Evolutionary conservation across 352 stramenopile species (phyloP).

Genomic region (Phytophthora crassamura): DNA sequence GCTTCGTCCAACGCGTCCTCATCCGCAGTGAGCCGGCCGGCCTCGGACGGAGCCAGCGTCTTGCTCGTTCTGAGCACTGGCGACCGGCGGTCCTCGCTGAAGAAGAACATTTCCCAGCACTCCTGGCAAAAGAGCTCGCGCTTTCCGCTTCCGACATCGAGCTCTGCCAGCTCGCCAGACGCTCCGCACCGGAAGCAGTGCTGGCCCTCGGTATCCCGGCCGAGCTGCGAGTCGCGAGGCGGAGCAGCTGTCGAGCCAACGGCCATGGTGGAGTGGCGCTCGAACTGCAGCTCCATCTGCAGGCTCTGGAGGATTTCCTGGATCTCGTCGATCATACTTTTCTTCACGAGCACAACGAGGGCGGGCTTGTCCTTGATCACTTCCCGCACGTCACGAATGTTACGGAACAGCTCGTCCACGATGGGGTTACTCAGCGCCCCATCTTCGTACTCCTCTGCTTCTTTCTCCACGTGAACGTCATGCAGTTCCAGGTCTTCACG

Average conservation of each 20-base stretch:
- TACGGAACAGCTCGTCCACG: slow-evolving; percentile 58
- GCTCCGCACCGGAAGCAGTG: slow-evolving; percentile 67
- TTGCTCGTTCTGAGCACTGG: slow-evolving; percentile 31
- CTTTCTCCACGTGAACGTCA: slow-evolving; percentile 12
- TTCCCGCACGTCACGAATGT: slow-evolving; percentile 54
- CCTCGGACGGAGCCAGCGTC: slow-evolving; percentile 31
- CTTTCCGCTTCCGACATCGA: slow-evolving; percentile 51
- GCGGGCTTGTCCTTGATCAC: slow-evolving; percentile 65
- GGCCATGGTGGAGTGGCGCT: slow-evolving; percentile 72
- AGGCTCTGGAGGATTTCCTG: slow-evolving; percentile 79
- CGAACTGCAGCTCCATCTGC: slow-evolving; percentile 83
- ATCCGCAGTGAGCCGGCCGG: slow-evolving; percentile 32
- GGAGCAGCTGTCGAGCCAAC: slow-evolving; percentile 46
- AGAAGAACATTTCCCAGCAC: slow-evolving; percentile 83
- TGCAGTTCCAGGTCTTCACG: slow-evolving; percentile 4
- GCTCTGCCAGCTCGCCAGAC: slow-evolving; percentile 57
- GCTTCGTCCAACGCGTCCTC: slow-evolving; percentile 50
- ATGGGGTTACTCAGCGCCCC: slow-evolving; percentile 55
- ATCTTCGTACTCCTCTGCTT: slow-evolving; percentile 23
- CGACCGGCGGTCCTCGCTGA: slow-evolving; percentile 49
- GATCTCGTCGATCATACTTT: slow-evolving; percentile 80
- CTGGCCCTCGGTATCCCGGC: slow-evolving; percentile 33
- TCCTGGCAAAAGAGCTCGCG: slow-evolving; percentile 73
- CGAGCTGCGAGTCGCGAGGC: slow-evolving; percentile 16
- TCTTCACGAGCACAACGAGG: slow-evolving; percentile 68